These are phyloP conservation scores for Elongisporangium prolatum DNA, from an alignment of 352 stramenopile genomes.

Conservation along the genomic window DNA sequence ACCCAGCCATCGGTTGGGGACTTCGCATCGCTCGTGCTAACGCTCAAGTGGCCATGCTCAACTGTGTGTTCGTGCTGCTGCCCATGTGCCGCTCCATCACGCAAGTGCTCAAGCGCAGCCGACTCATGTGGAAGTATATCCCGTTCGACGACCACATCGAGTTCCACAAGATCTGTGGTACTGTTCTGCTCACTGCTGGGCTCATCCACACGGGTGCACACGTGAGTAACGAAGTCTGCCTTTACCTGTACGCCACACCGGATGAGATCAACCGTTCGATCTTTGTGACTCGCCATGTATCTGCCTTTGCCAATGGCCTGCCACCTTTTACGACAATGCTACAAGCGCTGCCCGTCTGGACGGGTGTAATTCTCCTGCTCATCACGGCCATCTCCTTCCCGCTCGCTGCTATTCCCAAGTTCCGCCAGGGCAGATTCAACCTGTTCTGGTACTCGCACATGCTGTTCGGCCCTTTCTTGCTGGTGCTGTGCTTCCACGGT, in stretches of 20 bases:
- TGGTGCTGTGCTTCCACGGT: slow-evolving; percentile 62
- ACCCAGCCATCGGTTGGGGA: slow-evolving; percentile 71
- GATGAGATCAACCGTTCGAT: slow-evolving; percentile 57
- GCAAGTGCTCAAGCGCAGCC: slow-evolving; percentile 62
- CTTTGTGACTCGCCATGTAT: slow-evolving; percentile 50
- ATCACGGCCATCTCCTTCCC: slow-evolving; percentile 71
- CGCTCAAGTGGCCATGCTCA: slow-evolving; percentile 76
- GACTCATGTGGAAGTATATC: slow-evolving; percentile 64
- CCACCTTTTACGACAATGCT: slow-evolving; percentile 66
- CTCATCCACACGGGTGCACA: slow-evolving; percentile 63
- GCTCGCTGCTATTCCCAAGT: slow-evolving; percentile 61
- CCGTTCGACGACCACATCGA: slow-evolving; percentile 79
- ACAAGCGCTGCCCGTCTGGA: slow-evolving; percentile 66
- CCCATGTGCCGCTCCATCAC: slow-evolving; percentile 79
- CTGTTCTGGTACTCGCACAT: slow-evolving; percentile 83
- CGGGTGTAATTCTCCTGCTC: slow-evolving; percentile 55
- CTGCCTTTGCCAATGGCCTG: slow-evolving; percentile 35
- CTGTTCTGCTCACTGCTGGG: slow-evolving; percentile 44
- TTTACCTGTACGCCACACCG: slow-evolving; percentile 62
- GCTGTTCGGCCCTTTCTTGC: slow-evolving; percentile 64
- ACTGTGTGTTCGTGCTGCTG: slow-evolving; percentile 68
- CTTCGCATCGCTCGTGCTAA: slow-evolving; percentile 65
- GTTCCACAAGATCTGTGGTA: slow-evolving; percentile 75
- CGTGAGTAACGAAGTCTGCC: slow-evolving; percentile 63
- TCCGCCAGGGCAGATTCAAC: slow-evolving; percentile 74